Base-by-base conservation (phyloP, 1,139 yeast genomes). In the Debaryomycetaceae sp. region DNA sequence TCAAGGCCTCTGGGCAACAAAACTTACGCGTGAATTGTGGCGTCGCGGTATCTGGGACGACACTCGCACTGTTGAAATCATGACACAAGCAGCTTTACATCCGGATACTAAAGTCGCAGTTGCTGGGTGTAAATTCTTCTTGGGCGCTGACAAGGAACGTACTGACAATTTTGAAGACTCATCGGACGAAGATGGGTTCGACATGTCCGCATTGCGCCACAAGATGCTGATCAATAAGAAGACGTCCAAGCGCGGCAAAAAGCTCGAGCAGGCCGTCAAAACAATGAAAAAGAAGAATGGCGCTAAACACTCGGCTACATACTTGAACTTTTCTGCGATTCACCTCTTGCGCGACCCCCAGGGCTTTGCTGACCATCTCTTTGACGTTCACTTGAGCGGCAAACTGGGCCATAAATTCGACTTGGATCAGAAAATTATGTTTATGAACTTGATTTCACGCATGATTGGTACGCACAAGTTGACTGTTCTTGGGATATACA, bases 31-130 rank as follows among this genome's bases (percentile, higher is more conserved):
- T 51, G 97, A 90, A 53, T 65, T 90, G 32, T 90, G 99, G 99
- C 72, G 94, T 59, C 69, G 97, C 49, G 95, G 95, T 47, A 80
- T 90, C 36, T 90, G 99, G 99, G 96, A 86, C 52, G 99, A 90
- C 54, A 72, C 95, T 2, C 67, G 97, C 43, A 80, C 97, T 0
- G 95, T 90, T 15, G 98, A 90, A 54, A 75, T 90, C 45, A 87
- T 92, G 97, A 80, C 94, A 3, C 93, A 85, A 45, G 96, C 97
- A 1, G 86, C 96, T 2, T 55, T 82, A 35, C 95, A 86, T 48
- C 75, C 81, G 8, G 94, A 87, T 43, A 69, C 76, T 11, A 90
- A 90, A 56, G 93, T 90, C 30, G 82, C 94, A 10, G 62, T 79
- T 34, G 82, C 96, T 2, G 98, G 96, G 33, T 92, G 85, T 22